Percentiles rank a stretch among this genome's conserved stretches.
Evolutionary conservation across 352 stramenopile genomes (phyloP).

Genomic region (Globisporangium alternatum): DNA sequence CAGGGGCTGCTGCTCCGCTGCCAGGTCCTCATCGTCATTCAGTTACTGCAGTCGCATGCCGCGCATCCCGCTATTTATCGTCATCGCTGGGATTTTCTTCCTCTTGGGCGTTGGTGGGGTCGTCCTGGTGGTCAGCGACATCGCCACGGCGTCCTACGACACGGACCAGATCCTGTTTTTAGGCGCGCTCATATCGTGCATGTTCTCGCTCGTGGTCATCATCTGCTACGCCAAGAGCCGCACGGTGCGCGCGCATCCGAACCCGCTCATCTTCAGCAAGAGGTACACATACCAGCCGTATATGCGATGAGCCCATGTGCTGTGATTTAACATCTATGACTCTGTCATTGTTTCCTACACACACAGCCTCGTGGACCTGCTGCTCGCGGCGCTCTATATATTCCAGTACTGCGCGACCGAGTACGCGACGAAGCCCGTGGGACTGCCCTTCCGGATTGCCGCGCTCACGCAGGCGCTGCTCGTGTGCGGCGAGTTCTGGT

Average conservation of each 20-base stretch:
- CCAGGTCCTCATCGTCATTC: background rate
- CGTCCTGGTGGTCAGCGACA: conserved; percentile 22
- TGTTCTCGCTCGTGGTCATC: conserved; percentile 75
- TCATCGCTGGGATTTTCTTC: conserved; percentile 34
- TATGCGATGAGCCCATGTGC: background rate
- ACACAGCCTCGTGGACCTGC: conserved; percentile 59
- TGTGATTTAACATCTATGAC: background rate
- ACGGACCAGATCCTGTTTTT: conserved; percentile 70
- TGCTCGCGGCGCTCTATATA: conserved; percentile 69
- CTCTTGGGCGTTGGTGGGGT: conserved; percentile 37
- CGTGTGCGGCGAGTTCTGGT: conserved; percentile 87
- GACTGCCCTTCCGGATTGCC: conserved; percentile 57
- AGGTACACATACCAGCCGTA: conserved; percentile 20
- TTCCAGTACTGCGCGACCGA: conserved; percentile 76
- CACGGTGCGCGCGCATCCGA: conserved; percentile 64
- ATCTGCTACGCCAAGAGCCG: conserved; percentile 60
- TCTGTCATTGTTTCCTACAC: background rate
- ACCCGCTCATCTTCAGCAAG: conserved; percentile 87
- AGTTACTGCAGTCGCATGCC: conserved; percentile 4
- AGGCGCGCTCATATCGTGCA: conserved; percentile 60
- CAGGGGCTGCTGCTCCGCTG: background rate
- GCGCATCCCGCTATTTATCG: conserved; percentile 26
- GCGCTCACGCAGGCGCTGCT: conserved; percentile 74
- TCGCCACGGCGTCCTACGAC: conserved; percentile 23
- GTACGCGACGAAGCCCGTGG: conserved; percentile 40